Evolutionary conservation across 2,329 filamentous ascomycete species (phyloP), one percentile per base, ranked within the genome.

Genomic region (Claviceps fusiformis): DNA sequence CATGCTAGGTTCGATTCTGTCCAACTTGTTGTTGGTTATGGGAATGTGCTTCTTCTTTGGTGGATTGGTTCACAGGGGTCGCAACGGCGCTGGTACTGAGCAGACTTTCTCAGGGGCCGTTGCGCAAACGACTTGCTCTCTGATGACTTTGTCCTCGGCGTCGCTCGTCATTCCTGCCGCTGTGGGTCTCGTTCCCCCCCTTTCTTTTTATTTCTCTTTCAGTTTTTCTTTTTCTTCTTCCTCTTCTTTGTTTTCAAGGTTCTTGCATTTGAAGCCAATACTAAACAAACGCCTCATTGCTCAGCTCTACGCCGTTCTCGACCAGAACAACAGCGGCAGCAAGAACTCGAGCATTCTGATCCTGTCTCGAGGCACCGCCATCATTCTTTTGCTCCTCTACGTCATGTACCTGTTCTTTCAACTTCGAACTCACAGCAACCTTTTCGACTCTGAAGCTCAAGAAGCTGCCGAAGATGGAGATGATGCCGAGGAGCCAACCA

Each of bases 1-100:
- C 60, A 97, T 97, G 91, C 83, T 97, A 39, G 92, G 93, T 50
- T 95, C 88, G 65, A 95, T 97, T 62, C 77, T 97, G 44, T 96
- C 92, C 60, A 97, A 97, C 70, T 85, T 96, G 60, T 79, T 97
- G 8, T 81, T 97, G 27, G 92, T 90, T 50, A 79, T 90, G 66
- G 86, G 86, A 62, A 88, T 87, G 77, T 89, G 86, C 70, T 89
- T 89, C 73, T 75, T 90, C 60, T 79, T 87, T 55, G 87, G 87
- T 55, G 87, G 87, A 37, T 72, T 89, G 57, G 75, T 77, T 59
- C 82, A 83, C 71, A 73, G 73, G 55, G 75, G 78, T 58, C 66
- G 73, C 39, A 75, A 79, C 19, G 83, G 84, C 44, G 68, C 72
- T 51, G 79, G 79, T 60, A 74, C 70, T 48, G 85, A 92, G 67